Conservation (phyloP, 2,329 filamentous ascomycete species). For the Neodidymelliopsis sp. region DNA sequence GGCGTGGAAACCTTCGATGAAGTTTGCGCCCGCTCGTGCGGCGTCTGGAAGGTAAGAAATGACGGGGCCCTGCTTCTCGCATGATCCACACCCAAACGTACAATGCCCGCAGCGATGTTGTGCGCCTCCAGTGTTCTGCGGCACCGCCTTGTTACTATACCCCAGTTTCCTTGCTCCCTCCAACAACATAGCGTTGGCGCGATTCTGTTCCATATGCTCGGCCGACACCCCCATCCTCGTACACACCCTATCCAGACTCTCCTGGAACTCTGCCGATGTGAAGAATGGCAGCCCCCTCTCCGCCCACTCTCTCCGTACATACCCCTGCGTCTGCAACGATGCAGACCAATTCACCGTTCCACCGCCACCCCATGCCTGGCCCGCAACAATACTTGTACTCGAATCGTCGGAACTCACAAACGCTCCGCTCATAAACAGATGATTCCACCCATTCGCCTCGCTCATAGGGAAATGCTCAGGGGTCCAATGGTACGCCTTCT, state of each 20-base stretch:
- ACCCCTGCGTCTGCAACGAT: constrained; percentile 72
- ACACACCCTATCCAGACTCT: constrained; percentile 81
- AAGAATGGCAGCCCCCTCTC: constrained; percentile 75
- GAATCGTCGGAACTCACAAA: constrained; percentile 60
- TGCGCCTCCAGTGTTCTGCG: constrained; percentile 78
- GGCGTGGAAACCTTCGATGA: constrained; percentile 82
- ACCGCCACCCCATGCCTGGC: constrained; percentile 82
- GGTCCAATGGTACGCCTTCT: constrained; percentile 81
- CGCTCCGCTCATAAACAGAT: constrained; percentile 76
- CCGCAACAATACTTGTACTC: constrained; percentile 68
- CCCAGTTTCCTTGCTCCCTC: constrained; percentile 78
- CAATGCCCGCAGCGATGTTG: constrained; percentile 77
- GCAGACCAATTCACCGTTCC: constrained; percentile 88
- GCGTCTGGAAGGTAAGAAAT: constrained; percentile 83
- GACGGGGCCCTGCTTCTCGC: constrained; percentile 79
- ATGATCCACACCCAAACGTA: constrained; percentile 66
- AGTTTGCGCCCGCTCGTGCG: constrained; percentile 75
- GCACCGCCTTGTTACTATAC: constrained; percentile 72
- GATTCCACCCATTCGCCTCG: constrained; percentile 64
- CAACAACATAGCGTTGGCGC: constrained; percentile 73
- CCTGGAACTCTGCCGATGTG: constrained; percentile 74
- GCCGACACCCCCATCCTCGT: constrained; percentile 77
- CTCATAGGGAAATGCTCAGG: constrained; percentile 78
- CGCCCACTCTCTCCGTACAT: constrained; percentile 83
- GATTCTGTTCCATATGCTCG: constrained; percentile 74